A percentile compares a stretch with the other conserved stretches of the same genome.
phyloP scores from a whole-genome alignment of 176 grass and related monocot genomes.

The Hordeum vulgare region MorexV3_pseudomolecules_assembly NC_058521.1:156525148-156525647 shows the following conservation, averaged over 20 bases:
- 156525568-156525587: conserved; percentile 33
- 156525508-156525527: conserved; percentile 35
- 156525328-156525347: conserved; percentile 46
- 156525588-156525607: conserved; percentile 30
- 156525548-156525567: conserved; percentile 22
- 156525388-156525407: conserved; percentile 30
- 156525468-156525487: conserved; percentile 39
- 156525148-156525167: not conserved
- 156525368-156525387: not conserved
- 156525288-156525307: conserved; percentile 47
- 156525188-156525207: not conserved
- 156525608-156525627: conserved; percentile 48
- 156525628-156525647: conserved; percentile 24
- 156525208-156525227: not conserved
- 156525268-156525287: conserved; percentile 21
- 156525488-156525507: conserved; percentile 30
- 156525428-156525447: conserved; percentile 52
- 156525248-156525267: conserved; percentile 23
- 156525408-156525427: conserved; percentile 34
- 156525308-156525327: conserved; percentile 42
- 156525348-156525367: conserved; percentile 17
- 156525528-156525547: conserved; percentile 16
- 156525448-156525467: conserved; percentile 33
- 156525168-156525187: not conserved
- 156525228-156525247: not conserved